Conservation (phyloP, 306 rosid genomes). For the Trifolium repens region DNA sequence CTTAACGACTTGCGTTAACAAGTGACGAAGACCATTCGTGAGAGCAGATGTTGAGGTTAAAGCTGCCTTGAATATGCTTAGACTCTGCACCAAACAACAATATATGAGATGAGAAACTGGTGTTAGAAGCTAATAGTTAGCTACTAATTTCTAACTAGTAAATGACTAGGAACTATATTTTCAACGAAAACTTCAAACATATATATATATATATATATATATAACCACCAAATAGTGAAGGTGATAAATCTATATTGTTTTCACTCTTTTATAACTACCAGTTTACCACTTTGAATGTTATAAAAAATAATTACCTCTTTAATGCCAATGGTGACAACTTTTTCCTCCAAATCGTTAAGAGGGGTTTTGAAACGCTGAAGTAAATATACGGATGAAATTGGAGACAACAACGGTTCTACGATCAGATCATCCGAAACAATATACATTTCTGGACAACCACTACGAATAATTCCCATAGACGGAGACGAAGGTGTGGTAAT, state of each 20-base stretch:
- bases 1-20: not conserved
- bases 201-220: too few relatives aligned
- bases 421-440: not conserved
- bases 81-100: slow-evolving; percentile 1
- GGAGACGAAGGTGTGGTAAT: not conserved
- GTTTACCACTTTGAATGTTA: too few relatives aligned
- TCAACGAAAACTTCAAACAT: not conserved
- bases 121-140: too few relatives aligned
- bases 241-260: not conserved
- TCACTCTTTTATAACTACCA: too few relatives aligned
- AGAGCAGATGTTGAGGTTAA: not conserved
- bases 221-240: too few relatives aligned
- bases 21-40: not conserved
- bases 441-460: not conserved
- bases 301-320: slow-evolving; percentile 1
- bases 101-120: not conserved
- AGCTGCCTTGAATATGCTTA: not conserved
- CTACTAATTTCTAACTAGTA: too few relatives aligned
- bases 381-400: not conserved
- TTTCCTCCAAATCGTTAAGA: not conserved
- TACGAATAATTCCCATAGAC: too few relatives aligned
- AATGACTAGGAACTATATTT: too few relatives aligned
- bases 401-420: not conserved
- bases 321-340: not conserved
- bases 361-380: not conserved